A percentile compares a stretch with the other conserved stretches of the same genome.
Evolutionary conservation across 2,329 filamentous ascomycete species (phyloP).

Genomic region (Fusarium chuoi): DNA sequence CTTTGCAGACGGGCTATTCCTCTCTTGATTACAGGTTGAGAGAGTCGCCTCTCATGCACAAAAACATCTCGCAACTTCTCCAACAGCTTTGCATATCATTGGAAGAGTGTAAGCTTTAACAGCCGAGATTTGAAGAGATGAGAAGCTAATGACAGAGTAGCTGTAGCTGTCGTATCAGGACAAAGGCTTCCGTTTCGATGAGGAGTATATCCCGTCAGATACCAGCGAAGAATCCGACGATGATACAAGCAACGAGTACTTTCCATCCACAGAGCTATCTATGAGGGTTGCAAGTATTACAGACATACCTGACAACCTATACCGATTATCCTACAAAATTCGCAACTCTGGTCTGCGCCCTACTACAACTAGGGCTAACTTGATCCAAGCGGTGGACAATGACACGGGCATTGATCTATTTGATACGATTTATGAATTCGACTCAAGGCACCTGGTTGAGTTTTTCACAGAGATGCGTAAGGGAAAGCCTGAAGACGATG

Average conservation of each 20-base stretch:
- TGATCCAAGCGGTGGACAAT: neutral
- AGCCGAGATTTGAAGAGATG: fast-evolving
- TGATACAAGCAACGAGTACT: neutral
- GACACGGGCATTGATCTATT: neutral
- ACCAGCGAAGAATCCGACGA: neutral
- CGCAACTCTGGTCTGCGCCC: fast-evolving
- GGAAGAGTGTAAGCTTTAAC: neutral
- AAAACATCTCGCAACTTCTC: neutral
- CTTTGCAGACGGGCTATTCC: neutral
- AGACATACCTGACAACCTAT: neutral
- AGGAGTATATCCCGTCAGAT: neutral
- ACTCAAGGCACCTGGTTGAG: neutral
- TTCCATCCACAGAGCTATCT: neutral
- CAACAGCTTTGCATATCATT: fast-evolving
- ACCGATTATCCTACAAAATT: neutral
- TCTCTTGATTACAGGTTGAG: neutral
- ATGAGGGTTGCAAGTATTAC: neutral
- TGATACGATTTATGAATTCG: neutral
- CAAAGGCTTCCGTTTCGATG: neutral
- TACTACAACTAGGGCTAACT: fast-evolving
- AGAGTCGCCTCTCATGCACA: neutral
- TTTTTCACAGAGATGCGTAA: fast-evolving
- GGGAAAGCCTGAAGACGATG: fast-evolving
- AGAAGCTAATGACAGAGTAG: fast-evolving
- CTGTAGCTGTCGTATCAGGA: neutral